Evolutionary conservation across 805 yeast species (phyloP), one percentile per base, ranked within the genome.

Genomic region (Lachancea lanzarotensis): DNA sequence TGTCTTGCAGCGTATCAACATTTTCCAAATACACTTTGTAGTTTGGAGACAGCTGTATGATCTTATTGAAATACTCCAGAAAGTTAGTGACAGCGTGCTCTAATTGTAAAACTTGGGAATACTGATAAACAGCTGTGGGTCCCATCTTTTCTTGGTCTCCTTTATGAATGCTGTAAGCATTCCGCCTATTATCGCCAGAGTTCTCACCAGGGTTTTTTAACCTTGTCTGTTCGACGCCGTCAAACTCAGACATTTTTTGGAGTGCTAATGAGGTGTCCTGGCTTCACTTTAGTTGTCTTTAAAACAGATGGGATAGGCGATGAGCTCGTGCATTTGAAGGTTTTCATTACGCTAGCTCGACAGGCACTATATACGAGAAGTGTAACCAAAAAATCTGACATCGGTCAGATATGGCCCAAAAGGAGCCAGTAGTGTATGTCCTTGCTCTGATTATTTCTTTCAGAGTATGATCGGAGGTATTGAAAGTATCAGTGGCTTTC

Each of bases 41-140:
- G 42, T 74, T 73, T 3, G 88, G 88, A 1, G 87, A 73, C n/a
- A 74, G 73, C 3, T 72, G 67, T 2, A 82, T 46, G 16, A 84
- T 70, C 11, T 70, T 65, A 41, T 68, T 67, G 7, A 81, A 66
- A 19, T 78, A 68, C 36, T 74, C 76, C 45, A 81, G 79, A 2
- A 82, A 56, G 37, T 70, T 72, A 1, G 72, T 60, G 2, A 78
- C 72, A 0, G 82, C 74, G 56, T 78, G 79, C 48, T 81, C 85
- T 12, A 76, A 43, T 13, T 65, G 64, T n/a, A 61, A 45, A 15
- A 56, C 59, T 34, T 58, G 57, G 5, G 61, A 51, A 38, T 58
- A 57, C 27, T 52, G 55, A 38, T 52, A 56, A 27, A 45, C 42
- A 40, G 47, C 13, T 40, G 48, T 32, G 43, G 49, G 32, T 45